Base-by-base conservation (phyloP, 1,284 basidiomycete species). In the Jaminaea rosea region DNA sequence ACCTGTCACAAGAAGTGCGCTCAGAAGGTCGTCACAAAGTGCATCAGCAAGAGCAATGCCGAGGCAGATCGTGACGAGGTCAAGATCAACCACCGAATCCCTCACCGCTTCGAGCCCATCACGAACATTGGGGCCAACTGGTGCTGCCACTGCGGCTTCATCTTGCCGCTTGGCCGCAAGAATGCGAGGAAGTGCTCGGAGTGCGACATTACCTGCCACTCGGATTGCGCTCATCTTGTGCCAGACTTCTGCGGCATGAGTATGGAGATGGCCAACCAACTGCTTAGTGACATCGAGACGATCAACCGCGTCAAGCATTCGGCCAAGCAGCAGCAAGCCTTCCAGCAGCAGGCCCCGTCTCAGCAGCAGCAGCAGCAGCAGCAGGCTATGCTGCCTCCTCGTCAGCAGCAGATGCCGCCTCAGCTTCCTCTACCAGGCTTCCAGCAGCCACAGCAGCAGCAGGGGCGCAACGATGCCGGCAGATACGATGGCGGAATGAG, bases 181-280 rank as follows among this genome's bases (percentile, higher is more conserved):
- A 93, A 94, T 74, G 87, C 91, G 23, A 84, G 91, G 53, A 87
- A 88, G 76, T 99, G 94, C 76, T 84, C 85, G 47, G 93, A 98
- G 75, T 99, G 94, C 76, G 84, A 86, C 69, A 84, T 97, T 59
- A 97, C 93, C 49, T 94, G 91, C 66, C 94, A 99, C 77, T 90
- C 90, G 21, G 90, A 94, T 61, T 99, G 94, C 76, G 89, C 91
- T 0, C 94, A 98, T 74, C 82, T 98, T 49, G 93, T 99, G 27
- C 94, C 94, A 53, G 93, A 98, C 77, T 97, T 99, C 76, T 99
- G 94, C 72, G 94, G 94, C 47, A 97, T 99, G 93, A 91, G 90
- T 21, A 98, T 98, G 93, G 94, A 96, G 76, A 94, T 89, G 56
- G 94, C 94, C 36, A 97, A 97, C 75, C 84, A 87, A 69, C 80